Conservation (phyloP, 2,329 filamentous ascomycete species). For the Neonectria neomacrospora region DNA sequence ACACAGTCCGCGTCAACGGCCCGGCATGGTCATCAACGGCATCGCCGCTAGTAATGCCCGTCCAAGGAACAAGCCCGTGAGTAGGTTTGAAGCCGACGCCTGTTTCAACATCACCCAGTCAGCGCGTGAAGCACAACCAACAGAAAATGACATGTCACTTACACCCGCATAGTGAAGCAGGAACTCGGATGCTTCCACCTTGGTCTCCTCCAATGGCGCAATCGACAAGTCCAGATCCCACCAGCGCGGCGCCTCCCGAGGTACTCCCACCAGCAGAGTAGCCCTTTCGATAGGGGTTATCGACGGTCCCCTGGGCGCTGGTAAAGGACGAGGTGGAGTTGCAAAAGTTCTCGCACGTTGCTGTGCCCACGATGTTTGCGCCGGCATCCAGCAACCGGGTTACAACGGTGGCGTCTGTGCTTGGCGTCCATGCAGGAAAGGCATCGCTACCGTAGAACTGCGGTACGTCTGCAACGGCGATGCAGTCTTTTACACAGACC, state of each 20-base stretch:
- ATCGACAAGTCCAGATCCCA: conserved; percentile 56
- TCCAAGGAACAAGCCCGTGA: conserved; percentile 62
- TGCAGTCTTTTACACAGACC: conserved; percentile 65
- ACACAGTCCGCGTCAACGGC: conserved; percentile 54
- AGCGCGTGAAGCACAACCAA: not conserved
- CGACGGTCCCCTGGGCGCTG: conserved; percentile 57
- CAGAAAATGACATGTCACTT: not conserved
- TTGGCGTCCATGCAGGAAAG: conserved; percentile 60
- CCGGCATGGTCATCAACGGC: conserved; percentile 63
- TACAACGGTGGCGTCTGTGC: conserved; percentile 64
- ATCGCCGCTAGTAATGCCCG: conserved; percentile 59
- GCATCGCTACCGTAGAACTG: conserved; percentile 64
- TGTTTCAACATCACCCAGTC: not conserved
- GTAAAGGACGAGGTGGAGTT: conserved; percentile 60
- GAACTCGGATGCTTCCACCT: conserved; percentile 59
- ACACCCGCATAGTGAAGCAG: conserved; percentile 53
- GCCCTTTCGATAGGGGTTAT: conserved; percentile 57
- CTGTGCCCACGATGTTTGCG: conserved; percentile 60
- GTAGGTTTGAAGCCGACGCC: conserved; percentile 62
- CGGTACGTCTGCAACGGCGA: conserved; percentile 64
- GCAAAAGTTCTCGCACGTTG: conserved; percentile 65
- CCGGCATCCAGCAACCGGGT: conserved; percentile 62
- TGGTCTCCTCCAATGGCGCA: conserved; percentile 61
- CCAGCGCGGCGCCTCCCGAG: conserved; percentile 58
- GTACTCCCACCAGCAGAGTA: conserved; percentile 63